Percentiles rank a stretch among this genome's conserved stretches.
Evolutionary conservation across 2,329 filamentous ascomycete species (phyloP).

Genomic region (Curvularia hawaiiensis): DNA sequence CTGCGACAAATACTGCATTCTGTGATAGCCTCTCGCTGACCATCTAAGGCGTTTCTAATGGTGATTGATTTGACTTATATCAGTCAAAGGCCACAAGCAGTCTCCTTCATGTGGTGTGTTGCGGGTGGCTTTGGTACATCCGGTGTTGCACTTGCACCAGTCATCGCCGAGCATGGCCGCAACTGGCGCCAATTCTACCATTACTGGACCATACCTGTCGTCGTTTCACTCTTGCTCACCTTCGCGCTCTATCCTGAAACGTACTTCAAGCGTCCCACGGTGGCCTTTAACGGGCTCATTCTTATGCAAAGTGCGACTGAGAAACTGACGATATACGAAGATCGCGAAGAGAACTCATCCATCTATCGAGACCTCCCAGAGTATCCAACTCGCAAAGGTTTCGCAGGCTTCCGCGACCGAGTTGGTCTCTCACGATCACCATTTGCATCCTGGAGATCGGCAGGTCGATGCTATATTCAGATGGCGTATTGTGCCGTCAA

Average conservation of each 20-base stretch:
- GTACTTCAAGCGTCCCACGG: slow-evolving; percentile 49
- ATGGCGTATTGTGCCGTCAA: slow-evolving; percentile 37
- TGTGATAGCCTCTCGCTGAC: slow-evolving; percentile 2
- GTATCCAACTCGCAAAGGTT: slow-evolving; percentile 16
- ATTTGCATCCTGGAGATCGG: slow-evolving; percentile 33
- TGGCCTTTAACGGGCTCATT: slow-evolving; percentile 51
- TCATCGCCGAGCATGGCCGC: slow-evolving; percentile 28
- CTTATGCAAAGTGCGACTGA: slow-evolving; percentile 48
- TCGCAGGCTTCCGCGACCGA: slow-evolving; percentile 18
- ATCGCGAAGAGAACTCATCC: slow-evolving; percentile 35
- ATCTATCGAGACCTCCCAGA: slow-evolving; percentile 35
- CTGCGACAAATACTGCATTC: slow-evolving; percentile 12
- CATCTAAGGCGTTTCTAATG: slow-evolving; percentile 40
- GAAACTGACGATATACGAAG: slow-evolving; percentile 47
- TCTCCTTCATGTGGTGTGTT: slow-evolving; percentile 46
- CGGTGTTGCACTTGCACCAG: slow-evolving; percentile 33
- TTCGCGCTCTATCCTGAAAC: slow-evolving; percentile 48
- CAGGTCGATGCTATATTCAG: slow-evolving; percentile 32
- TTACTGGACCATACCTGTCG: slow-evolving; percentile 34
- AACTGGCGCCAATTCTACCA: slow-evolving; percentile 46
- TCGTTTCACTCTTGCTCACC: slow-evolving; percentile 32
- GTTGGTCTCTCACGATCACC: slow-evolving; percentile 30
- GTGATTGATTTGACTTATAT: slow-evolving; percentile 50
- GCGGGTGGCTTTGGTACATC: slow-evolving; percentile 31
- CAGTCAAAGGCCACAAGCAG: slow-evolving; percentile 43